A percentile compares a stretch with the other conserved stretches of the same genome.
phyloP scores from a whole-genome alignment of 1,284 basidiomycete genomes.

The Uromyces viciae-fabae region DNA sequence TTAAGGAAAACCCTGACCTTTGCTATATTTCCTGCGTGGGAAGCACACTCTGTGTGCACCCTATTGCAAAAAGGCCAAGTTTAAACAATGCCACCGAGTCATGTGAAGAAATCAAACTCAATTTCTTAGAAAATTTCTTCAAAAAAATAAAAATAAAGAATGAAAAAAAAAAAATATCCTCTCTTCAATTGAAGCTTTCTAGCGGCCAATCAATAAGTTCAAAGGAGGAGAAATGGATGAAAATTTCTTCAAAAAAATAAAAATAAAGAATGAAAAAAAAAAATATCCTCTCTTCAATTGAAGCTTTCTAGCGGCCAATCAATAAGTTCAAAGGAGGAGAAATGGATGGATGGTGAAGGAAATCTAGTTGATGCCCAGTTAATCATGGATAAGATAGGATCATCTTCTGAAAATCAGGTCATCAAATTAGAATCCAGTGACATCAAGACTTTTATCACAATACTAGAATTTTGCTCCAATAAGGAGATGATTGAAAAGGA shows the following conservation, averaged over 20 bases:
- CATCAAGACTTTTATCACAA: too few relatives aligned
- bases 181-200: neutral
- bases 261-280: neutral
- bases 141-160: neutral
- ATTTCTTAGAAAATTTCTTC: neutral
- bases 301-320: neutral
- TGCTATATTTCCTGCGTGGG: neutral
- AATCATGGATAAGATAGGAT: neutral
- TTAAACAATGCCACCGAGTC: neutral
- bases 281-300: neutral
- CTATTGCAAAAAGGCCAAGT: neutral
- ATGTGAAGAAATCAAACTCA: neutral
- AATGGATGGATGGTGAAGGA: slow-evolving; percentile 7
- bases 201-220: neutral
- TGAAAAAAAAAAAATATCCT: neutral
- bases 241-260: neutral
- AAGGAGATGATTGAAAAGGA: too few relatives aligned
- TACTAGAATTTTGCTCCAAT: too few relatives aligned
- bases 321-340: neutral
- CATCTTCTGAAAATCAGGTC: too few relatives aligned
- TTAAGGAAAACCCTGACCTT: neutral
- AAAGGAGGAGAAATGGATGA: neutral
- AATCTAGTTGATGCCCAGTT: slow-evolving; percentile 2
- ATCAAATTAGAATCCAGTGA: too few relatives aligned
- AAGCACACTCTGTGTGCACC: neutral